Conservation (phyloP, 2,329 filamentous ascomycete species). For the Elsinoe fawcettii region DNA sequence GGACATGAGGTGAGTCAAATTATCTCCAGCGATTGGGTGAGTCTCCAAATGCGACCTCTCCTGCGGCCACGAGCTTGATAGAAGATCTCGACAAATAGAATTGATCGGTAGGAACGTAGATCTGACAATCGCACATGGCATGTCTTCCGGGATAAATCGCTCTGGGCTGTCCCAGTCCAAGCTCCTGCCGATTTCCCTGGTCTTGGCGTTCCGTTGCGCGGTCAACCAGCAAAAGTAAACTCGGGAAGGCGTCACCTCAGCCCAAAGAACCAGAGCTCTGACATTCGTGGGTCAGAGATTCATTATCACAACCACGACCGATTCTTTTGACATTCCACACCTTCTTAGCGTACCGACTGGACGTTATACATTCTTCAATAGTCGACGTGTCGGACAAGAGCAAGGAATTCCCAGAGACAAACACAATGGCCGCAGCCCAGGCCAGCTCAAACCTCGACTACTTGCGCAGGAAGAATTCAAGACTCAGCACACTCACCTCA, state of each 20-base stretch:
- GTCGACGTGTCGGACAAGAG: neutral
- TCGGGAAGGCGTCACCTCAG: conserved; percentile 2
- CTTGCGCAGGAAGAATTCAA: conserved; percentile 50
- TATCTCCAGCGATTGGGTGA: no score
- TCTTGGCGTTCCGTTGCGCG: conserved; percentile 4
- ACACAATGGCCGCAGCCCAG: conserved; percentile 20
- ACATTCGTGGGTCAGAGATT: neutral
- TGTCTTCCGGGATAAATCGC: neutral
- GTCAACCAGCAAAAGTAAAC: conserved; percentile 7
- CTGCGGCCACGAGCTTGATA: neutral
- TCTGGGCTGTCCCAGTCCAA: neutral
- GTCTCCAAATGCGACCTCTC: neutral
- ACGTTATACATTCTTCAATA: conserved; percentile 14
- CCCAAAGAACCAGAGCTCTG: neutral
- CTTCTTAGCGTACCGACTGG: conserved; percentile 9
- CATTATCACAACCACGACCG: neutral
- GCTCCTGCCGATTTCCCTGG: neutral
- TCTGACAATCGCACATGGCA: conserved; percentile 2
- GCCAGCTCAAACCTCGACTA: conserved; percentile 46
- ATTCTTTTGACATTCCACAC: conserved; percentile 7
- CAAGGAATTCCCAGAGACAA: neutral
- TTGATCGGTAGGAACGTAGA: conserved; percentile 8
- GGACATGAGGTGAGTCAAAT: no score
- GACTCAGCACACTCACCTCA: conserved; percentile 33
- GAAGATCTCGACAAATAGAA: neutral